Evolutionary conservation across 2,329 filamentous ascomycete species (phyloP), one percentile per base, ranked within the genome.

Genomic region (Talaromyces sp.): DNA sequence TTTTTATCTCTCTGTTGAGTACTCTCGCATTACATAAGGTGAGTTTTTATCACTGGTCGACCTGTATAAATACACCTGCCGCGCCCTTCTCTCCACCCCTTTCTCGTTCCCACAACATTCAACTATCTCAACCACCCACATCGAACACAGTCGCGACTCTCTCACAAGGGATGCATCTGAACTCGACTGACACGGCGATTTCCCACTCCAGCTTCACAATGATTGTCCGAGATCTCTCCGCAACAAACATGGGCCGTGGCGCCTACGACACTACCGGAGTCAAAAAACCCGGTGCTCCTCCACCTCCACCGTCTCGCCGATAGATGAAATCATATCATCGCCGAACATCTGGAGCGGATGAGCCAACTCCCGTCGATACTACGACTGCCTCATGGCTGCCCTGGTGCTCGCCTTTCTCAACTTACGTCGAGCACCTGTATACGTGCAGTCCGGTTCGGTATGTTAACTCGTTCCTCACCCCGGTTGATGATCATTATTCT

Each of bases 231-330:
- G 76, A 75, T 63, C 68, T 73, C 44, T 76, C 73, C 59, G 72
- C 74, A 57, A 75, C 70, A 71, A 80, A 82, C 70, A 81, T 82
- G 79, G 80, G 80, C 63, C 77, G 80, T 65, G 80, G 80, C 61
- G 79, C 78, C 62, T 82, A 82, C 65, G 80, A 82, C 66, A 82
- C 80, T 47, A 82, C 80, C 6, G 80, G 80, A 31, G 78, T 82
- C 27, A 79, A 80, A 66, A 81, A 82, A 70, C 80, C 79, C 51
- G 72, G 72, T 52, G 72, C 70, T 64, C 74, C 76, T 61, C 78
- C 79, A 67, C 80, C 79, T 65, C 77, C 76, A 52, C 77, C 78
- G 42, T 75, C 68, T 51, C 71, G 69, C 53, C 66, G 67, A 52
- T 62, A 62, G 55, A 56, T 33, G 28, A 59, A 44, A 3, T 47